Evolutionary conservation across 164 flowering plant species (phyloP), one percentile per base, ranked within the genome.

Genomic region (Chimonanthus salicifolius): DNA sequence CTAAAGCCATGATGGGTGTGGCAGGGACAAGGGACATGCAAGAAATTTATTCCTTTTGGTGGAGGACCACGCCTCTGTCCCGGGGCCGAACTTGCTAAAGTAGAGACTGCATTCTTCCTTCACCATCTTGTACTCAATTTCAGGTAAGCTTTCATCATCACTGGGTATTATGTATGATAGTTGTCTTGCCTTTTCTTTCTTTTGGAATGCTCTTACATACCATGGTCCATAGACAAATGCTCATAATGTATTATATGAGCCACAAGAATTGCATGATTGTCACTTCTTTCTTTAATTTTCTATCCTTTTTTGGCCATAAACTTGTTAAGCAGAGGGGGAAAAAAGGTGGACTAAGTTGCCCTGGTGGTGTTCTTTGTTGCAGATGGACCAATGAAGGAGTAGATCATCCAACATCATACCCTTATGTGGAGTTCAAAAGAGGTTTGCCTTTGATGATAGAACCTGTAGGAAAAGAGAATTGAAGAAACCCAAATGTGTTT

Each of bases 11-110:
- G 64, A 58, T 58, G 11, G 13, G n/a, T 71, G 20, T 58, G 64
- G 3, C 77, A 92, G 94, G 87, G 85, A 62, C 79, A 77, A 72
- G 73, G 73, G 13, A 79, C 78, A 18, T 64, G 69, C 75, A 86
- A 82, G 72, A 86, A 83, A 43, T 78, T 87, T 66, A 75, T 69
- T 60, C 89, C 95, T 1, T 91, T 90, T 77, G 90, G 97, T 6
- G 97, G 98, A 4, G 98, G 97, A 62, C 69, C 79, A 21, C 67
- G 97, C 78, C 78, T 84, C 3, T 93, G 98, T 78, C 98, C 98
- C 1, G 98, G 97, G n/a, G 82, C 84, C 0, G 98, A 87, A 18
- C 83, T 93, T 20, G 98, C 87, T n/a, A 87, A 82, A 85, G 69
- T 91, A 20, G 90, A 86, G 76, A 80, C 81, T 60, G 83, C 97